Evolutionary conservation across 1,284 basidiomycete genomes (phyloP), one percentile per base, ranked within the genome.

Genomic region (Malassezia vespertilionis): DNA sequence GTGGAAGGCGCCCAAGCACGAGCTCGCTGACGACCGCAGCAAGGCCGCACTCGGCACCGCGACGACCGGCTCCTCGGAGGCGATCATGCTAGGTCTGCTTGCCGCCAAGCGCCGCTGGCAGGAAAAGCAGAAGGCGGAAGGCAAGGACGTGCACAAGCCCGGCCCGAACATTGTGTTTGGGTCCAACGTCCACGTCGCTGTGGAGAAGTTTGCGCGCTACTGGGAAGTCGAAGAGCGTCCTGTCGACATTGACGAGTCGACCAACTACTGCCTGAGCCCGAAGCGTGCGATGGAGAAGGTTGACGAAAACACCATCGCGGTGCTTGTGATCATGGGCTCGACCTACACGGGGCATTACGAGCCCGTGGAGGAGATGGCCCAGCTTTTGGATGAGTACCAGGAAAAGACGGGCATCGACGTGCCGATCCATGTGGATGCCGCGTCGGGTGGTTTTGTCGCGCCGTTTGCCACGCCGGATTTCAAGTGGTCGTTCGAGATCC

Each of bases 91-190:
- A 6, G 89, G 86, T 14, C 89, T 88, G 34, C 78, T 96, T 17
- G 86, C 90, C 14, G 84, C 95, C 80, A 96, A 96, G 75, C 84
- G 83, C 63, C 78, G 82, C 38, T 95, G 90, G 90, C 89, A 95
- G 72, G 81, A 80, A 55, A 82, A 79, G 66, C 82, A 83, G 72
- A 89, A 88, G 73, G 82, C 80, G 1, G 79, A 79, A 1, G 89
- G 89, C 31, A 70, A 70, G 47, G 45, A 42, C 17, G 61, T 59
- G 52, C 60, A 63, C 40, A 56, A 64, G 20, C 64, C 59, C n/a
- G 42, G 80, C 5, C 80, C 81, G 2, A 83, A 84, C 63, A 80
- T 84, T 40, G 74, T 84, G 38, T 82, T 84, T 77, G 83, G 85
- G 26, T 78, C 82, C 27, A 86, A 88, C 65, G 84, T 85, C 1